phyloP scores from a whole-genome alignment of 305 asterid species.

The Solanum aculeatissimum region DNA sequence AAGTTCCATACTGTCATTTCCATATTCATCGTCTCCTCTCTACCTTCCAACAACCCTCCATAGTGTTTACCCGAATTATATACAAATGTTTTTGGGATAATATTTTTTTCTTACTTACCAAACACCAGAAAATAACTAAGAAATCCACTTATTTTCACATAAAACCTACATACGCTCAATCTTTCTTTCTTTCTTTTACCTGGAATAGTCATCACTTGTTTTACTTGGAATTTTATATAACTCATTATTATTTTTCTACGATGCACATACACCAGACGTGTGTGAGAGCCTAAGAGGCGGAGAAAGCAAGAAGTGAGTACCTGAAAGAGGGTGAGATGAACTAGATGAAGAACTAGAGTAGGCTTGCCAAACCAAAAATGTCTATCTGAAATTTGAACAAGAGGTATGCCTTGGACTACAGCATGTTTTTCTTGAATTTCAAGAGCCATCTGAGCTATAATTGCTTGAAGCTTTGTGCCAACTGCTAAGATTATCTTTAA shows the following conservation, averaged over 20 bases:
- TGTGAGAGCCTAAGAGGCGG: neutral
- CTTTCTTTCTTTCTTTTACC: neutral
- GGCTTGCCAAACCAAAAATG: slow-evolving; percentile 79
- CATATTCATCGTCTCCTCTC: neutral
- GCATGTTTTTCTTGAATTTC: slow-evolving; percentile 87
- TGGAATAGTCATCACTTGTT: neutral
- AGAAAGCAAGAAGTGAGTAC: slow-evolving; percentile 12
- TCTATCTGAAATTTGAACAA: slow-evolving; percentile 76
- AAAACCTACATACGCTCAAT: neutral
- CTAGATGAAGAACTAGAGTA: slow-evolving; percentile 42
- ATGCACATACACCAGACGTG: neutral
- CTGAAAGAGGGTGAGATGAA: slow-evolving; percentile 82
- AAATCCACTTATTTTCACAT: neutral
- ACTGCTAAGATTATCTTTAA: slow-evolving; percentile 61
- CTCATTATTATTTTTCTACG: neutral
- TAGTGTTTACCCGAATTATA: neutral
- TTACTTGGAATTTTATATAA: neutral
- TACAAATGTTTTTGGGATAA: neutral
- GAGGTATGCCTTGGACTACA: slow-evolving; percentile 81
- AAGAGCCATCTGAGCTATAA: slow-evolving; percentile 75
- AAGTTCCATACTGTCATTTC: too few species aligned
- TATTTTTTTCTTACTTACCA: neutral
- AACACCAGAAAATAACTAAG: neutral
- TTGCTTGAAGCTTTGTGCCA: slow-evolving; percentile 84
- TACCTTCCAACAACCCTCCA: neutral